These are phyloP conservation scores for Phytopythium chamaehyphon DNA, from an alignment of 352 stramenopile species.

Conservation along the genomic window DNA sequence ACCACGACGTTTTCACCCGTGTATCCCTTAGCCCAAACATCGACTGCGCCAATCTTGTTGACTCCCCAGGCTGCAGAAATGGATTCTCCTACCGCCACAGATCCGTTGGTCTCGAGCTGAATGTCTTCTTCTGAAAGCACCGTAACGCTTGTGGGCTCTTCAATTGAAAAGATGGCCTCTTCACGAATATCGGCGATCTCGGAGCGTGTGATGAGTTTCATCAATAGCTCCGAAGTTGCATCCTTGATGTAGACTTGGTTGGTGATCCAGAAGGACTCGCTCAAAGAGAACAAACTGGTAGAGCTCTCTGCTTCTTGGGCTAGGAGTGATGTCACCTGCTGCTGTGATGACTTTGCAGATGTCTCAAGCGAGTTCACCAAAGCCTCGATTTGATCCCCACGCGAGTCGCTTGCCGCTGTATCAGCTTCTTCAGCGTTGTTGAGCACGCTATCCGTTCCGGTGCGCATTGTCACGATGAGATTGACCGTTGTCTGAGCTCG, in stretches of 20 bases:
- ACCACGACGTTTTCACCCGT: slow-evolving; percentile 24
- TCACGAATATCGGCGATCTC: slow-evolving; percentile 27
- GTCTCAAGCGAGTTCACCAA: slow-evolving; percentile 17
- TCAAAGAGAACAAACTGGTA: slow-evolving; percentile 8
- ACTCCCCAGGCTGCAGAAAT: slow-evolving; percentile 21
- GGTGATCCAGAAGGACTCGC: slow-evolving; percentile 27
- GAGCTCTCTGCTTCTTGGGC: slow-evolving; percentile 8
- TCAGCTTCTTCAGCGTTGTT: slow-evolving; percentile 8
- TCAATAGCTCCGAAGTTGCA: slow-evolving; percentile 19
- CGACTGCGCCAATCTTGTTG: slow-evolving; percentile 28
- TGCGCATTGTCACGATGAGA: slow-evolving; percentile 26
- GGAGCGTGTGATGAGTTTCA: slow-evolving; percentile 12
- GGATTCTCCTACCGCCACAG: slow-evolving; percentile 1
- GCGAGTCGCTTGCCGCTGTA: slow-evolving; percentile 3
- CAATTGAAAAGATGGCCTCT: slow-evolving; percentile 21
- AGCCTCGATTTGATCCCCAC: slow-evolving; percentile 14
- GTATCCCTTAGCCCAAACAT: slow-evolving; percentile 26
- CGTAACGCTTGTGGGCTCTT: slow-evolving; percentile 9
- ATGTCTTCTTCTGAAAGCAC: slow-evolving; percentile 8
- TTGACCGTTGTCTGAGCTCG: slow-evolving; percentile 18
- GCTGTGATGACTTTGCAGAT: slow-evolving; percentile 8
- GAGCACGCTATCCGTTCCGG: slow-evolving; percentile 9
- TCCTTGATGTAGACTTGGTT: slow-evolving; percentile 31
- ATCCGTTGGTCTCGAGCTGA: slow-evolving; percentile 3
- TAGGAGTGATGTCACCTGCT: slow-evolving; percentile 11